These are phyloP conservation scores for Pseudogymnoascus sp. DNA, from an alignment of 2,329 filamentous ascomycete genomes.

Conservation along the genomic window DNA sequence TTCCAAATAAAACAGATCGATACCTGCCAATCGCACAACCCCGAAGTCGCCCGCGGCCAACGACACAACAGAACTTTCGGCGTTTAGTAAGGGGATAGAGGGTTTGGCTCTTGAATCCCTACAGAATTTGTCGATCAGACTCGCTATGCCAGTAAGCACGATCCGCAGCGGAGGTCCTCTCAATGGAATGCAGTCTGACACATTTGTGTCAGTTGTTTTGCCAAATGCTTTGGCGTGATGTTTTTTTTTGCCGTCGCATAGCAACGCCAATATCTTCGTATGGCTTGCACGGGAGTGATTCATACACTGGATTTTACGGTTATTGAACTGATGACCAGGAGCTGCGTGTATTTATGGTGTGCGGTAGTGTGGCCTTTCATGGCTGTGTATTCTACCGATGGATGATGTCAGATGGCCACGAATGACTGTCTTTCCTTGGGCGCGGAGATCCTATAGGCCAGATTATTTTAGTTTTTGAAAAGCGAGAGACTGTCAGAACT, in stretches of 20 bases:
- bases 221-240: neutral
- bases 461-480: neutral
- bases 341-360: neutral
- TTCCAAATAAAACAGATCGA: neutral
- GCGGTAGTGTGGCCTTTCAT: slow-evolving; percentile 3
- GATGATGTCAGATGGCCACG: neutral
- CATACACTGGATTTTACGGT: neutral
- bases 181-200: neutral
- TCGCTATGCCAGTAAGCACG: no score
- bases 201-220: neutral
- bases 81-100: neutral
- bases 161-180: neutral
- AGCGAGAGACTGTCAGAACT: neutral
- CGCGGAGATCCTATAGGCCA: neutral
- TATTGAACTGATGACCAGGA: neutral
- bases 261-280: neutral
- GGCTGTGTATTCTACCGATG: neutral
- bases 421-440: neutral
- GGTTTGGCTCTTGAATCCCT: neutral
- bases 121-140: no score
- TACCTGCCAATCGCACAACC: neutral
- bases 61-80: neutral
- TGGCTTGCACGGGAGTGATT: neutral
- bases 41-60: neutral
- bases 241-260: neutral